A percentile compares a stretch with the other conserved stretches of the same genome.
These are phyloP conservation scores for Pinus tabuliformis DNA, from an alignment of 75 land plant species.

Conservation along the genomic window DNA sequence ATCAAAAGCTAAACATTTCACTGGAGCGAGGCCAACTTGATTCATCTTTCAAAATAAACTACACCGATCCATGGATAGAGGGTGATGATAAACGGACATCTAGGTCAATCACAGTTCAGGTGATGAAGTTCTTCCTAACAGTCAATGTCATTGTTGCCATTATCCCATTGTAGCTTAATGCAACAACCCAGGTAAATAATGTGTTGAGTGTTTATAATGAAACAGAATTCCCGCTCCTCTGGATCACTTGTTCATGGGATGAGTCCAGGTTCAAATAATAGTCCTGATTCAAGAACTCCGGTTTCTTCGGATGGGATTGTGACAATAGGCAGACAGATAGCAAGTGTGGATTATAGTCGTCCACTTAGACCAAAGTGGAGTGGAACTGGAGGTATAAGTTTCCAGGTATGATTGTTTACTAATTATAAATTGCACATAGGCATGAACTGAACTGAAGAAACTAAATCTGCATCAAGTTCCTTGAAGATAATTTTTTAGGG, in stretches of 20 bases:
- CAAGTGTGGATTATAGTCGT: conserved; percentile 86
- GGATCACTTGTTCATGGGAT: conserved; percentile 81
- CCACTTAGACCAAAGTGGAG: conserved; percentile 97
- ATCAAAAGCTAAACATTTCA: conserved; percentile 90
- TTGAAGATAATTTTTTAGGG: too few species aligned
- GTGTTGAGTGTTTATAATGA: neutral
- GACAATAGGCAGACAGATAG: conserved; percentile 85
- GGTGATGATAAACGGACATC: conserved; percentile 98
- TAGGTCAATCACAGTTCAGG: conserved; percentile 85
- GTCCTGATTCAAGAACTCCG: conserved; percentile 26
- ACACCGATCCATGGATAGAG: conserved; percentile 98
- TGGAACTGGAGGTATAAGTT: conserved; percentile 88
- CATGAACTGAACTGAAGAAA: too few species aligned
- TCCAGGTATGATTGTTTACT: conserved; percentile 59
- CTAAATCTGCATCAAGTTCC: too few species aligned
- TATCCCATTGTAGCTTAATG: conserved; percentile 4
- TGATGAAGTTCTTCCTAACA: conserved; percentile 8
- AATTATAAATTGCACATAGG: too few species aligned
- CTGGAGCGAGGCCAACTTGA: conserved; percentile 95
- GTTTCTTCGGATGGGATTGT: conserved; percentile 46
- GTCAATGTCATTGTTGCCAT: neutral
- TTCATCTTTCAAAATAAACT: conserved; percentile 87
- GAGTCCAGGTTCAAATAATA: neutral
- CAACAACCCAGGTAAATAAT: neutral
- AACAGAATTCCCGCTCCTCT: conserved; percentile 88